Percentiles rank a stretch among this genome's conserved stretches.
Evolutionary conservation across 352 stramenopile species (phyloP).

Genomic region (Aphanomyces euteiches): DNA sequence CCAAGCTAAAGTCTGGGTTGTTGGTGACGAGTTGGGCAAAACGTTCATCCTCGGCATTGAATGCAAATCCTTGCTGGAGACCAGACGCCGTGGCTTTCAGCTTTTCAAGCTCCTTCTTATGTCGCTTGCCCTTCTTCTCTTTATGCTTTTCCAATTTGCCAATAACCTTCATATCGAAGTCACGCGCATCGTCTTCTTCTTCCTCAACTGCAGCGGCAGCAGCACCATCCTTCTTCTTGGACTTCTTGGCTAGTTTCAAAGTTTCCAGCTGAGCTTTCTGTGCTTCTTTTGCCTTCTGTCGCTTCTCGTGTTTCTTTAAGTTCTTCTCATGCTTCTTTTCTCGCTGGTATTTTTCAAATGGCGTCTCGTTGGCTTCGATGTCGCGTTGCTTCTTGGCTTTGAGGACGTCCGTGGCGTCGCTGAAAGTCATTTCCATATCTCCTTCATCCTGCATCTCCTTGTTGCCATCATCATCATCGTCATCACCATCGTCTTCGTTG

Average conservation of each 20-base stretch:
- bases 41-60: conserved; percentile 67
- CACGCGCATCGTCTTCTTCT: conserved; percentile 43
- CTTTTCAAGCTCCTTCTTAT: conserved; percentile 74
- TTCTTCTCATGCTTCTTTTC: conserved; percentile 87
- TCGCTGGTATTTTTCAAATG: conserved; percentile 76
- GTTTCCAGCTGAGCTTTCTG: conserved; percentile 61
- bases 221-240: conserved; percentile 42
- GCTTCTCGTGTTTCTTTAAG: conserved; percentile 77
- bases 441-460: conserved; percentile 34
- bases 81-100: conserved; percentile 50
- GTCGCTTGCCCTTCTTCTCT: conserved; percentile 72
- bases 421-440: conserved; percentile 85
- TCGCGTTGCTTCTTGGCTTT: conserved; percentile 74
- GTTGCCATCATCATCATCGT: conserved; percentile 37
- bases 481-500: conserved; percentile 52
- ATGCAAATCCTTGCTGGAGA: conserved; percentile 71
- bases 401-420: conserved; percentile 57
- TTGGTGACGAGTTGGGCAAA: conserved; percentile 75
- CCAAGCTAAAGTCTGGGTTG: conserved; percentile 71
- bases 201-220: conserved; percentile 30
- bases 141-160: conserved; percentile 62
- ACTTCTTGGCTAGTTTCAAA: conserved; percentile 34
- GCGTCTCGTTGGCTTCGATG: conserved; percentile 70
- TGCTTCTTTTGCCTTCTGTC: conserved; percentile 52
- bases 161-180: conserved; percentile 87